phyloP scores from a whole-genome alignment of 495 filamentous ascomycete genomes.

The Penicillium angulare region DNA sequence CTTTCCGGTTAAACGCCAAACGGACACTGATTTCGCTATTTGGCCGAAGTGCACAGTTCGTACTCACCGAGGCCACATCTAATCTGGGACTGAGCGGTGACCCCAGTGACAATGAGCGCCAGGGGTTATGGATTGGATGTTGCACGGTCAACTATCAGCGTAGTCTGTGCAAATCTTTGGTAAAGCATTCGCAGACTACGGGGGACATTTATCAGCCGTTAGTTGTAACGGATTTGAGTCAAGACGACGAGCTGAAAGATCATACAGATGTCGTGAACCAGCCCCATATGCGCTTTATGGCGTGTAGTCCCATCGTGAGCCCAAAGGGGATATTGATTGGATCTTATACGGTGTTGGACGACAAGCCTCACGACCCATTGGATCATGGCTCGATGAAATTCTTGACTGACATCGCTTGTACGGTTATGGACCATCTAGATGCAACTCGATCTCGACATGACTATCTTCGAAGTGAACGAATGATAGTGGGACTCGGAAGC shows the following conservation, averaged over 20 bases:
- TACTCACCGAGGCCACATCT: constrained; percentile 61
- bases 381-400: neutral
- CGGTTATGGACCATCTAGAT: constrained; percentile 16
- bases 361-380: constrained; percentile 12
- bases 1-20: constrained; percentile 49
- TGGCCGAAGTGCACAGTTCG: constrained; percentile 50
- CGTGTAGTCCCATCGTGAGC: constrained; percentile 23
- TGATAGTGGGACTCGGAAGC: constrained; percentile 19
- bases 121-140: constrained; percentile 41
- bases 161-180: constrained; percentile 46
- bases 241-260: constrained; percentile 26
- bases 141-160: constrained; percentile 31
- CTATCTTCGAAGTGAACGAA: constrained; percentile 15
- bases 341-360: constrained; percentile 14
- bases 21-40: constrained; percentile 58
- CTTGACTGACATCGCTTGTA: constrained; percentile 8
- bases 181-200: constrained; percentile 4
- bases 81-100: constrained; percentile 44
- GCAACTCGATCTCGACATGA: constrained; percentile 7
- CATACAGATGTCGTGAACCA: constrained; percentile 31
- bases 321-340: constrained; percentile 14
- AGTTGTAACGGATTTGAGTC: constrained; percentile 16
- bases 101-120: constrained; percentile 25
- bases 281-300: constrained; percentile 52
- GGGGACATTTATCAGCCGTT: constrained; percentile 14